Base-by-base conservation (phyloP, 148 eudicot species). In the Polygonum aviculare region DNA sequence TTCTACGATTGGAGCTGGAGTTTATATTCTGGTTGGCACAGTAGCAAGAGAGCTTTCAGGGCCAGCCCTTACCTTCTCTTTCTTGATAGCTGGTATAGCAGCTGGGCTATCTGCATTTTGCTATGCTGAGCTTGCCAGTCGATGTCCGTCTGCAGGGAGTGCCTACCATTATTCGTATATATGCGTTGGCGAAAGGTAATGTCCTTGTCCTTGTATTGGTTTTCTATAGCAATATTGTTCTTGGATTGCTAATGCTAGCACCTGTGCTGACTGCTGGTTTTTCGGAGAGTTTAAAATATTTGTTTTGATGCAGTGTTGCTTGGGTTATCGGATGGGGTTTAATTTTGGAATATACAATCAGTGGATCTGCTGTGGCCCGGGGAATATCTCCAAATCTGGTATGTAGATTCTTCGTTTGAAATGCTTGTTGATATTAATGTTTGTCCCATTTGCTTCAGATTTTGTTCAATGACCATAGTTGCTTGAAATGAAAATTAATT, bases 121-220 rank as follows among this genome's bases (percentile, higher is more conserved):
- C 73, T 85, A 85, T 63, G 85, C 88, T 14, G 88, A 85, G 76
- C 88, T 85, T 67, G 80, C 88, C 18, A 74, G 86, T 49, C 88
- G 98, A 12, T 92, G 92, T 81, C 98, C 98, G 59, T 95, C 98
- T 3, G 97, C 98, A 69, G 98, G 98, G 72, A 95, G 98, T 86
- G 98, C 98, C 75, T 95, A 95, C 81, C 98, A 95, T 78, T 85
- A 83, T 51, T 75, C 88, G 18, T 85, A 83, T 77, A 72, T 85
- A 69, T 83, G 88, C 76, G 77, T 83, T 4, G 88, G 88, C 6
- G 86, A 83, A 83, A 69, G 86, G 86, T 83, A 81, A 44, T 36
- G 51, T 15, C 26, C 65, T 57, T 36, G 31, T 51, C 35, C 22
- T 54, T 11, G 19, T 72, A 35, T 36, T 35, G 41, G 36, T 31